A percentile compares a stretch with the other conserved stretches of the same genome.
Evolutionary conservation across 2,329 filamentous ascomycete genomes (phyloP).

Genomic region (Penicillium sp.): DNA sequence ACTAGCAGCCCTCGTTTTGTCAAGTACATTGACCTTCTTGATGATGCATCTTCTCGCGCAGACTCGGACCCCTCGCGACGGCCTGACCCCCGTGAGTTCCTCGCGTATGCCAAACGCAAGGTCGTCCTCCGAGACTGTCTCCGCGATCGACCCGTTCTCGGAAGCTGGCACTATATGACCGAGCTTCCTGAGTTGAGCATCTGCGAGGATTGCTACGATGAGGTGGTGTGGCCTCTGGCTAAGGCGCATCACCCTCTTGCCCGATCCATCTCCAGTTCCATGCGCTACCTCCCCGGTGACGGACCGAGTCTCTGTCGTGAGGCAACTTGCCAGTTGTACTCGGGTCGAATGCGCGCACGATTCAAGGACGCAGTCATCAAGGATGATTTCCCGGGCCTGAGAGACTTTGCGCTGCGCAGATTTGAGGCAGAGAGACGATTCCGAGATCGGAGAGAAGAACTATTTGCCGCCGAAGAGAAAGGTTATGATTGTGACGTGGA

Average conservation of each 20-base stretch:
- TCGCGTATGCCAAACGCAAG: conserved; percentile 57
- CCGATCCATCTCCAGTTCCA: conserved; percentile 57
- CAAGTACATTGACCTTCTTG: conserved; percentile 52
- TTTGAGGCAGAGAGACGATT: conserved; percentile 55
- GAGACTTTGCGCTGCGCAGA: conserved; percentile 53
- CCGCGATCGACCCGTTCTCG: conserved; percentile 56
- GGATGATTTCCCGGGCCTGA: conserved; percentile 62
- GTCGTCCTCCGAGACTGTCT: conserved; percentile 57
- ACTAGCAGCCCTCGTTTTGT: conserved; percentile 54
- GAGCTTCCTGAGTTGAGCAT: conserved; percentile 71
- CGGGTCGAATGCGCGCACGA: conserved; percentile 66
- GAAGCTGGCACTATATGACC: conserved; percentile 73
- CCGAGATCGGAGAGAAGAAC: conserved; percentile 49
- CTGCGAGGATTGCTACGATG: conserved; percentile 80
- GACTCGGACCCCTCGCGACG: conserved; percentile 26
- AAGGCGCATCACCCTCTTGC: conserved; percentile 53
- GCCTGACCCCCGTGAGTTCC: conserved; percentile 56
- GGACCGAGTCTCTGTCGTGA: conserved; percentile 27
- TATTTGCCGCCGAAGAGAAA: conserved; percentile 53
- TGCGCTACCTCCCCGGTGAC: conserved; percentile 53
- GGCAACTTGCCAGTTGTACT: conserved; percentile 72
- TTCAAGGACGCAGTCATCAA: conserved; percentile 62
- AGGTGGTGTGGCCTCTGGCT: conserved; percentile 66
- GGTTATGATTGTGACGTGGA: conserved; percentile 49
- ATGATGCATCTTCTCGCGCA: conserved; percentile 45